Evolutionary conservation across 2,329 filamentous ascomycete species (phyloP).

Genomic region (Fusarium buharicum): DNA sequence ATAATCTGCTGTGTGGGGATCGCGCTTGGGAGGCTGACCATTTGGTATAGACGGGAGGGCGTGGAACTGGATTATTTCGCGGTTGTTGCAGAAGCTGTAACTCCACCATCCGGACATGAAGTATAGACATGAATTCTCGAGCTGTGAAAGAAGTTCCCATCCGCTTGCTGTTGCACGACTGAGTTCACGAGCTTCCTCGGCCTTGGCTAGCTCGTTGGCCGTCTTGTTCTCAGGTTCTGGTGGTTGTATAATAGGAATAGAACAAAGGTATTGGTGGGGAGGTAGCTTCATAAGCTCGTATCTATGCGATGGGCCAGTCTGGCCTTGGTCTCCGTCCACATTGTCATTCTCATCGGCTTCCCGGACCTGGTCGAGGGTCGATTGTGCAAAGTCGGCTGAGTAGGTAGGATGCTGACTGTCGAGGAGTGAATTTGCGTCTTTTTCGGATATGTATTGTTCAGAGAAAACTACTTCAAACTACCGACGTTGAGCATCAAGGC

Average conservation of each 20-base stretch:
- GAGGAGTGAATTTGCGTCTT: conserved; percentile 73
- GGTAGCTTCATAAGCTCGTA: conserved; percentile 82
- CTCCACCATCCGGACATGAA: conserved; percentile 91
- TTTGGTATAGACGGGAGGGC: conserved; percentile 75
- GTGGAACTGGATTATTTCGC: conserved; percentile 90
- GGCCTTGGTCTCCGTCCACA: conserved; percentile 35
- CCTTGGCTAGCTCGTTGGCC: conserved; percentile 72
- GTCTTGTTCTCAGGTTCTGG: conserved; percentile 69
- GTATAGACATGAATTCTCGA: conserved; percentile 87
- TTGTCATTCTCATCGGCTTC: conserved; percentile 47
- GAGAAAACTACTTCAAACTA: conserved; percentile 86
- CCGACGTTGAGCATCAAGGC: conserved; percentile 21
- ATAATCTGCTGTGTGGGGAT: conserved; percentile 79
- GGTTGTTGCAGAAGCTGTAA: conserved; percentile 92
- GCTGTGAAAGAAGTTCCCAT: conserved; percentile 80
- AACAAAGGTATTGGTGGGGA: conserved; percentile 81
- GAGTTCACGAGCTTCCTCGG: conserved; percentile 83
- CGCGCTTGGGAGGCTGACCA: conserved; percentile 79
- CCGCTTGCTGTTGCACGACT: conserved; percentile 79
- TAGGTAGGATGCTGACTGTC: conserved; percentile 54
- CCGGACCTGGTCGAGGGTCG: conserved; percentile 51
- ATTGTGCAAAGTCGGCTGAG: conserved; percentile 54
- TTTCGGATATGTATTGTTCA: conserved; percentile 75
- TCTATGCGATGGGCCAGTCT: conserved; percentile 47
- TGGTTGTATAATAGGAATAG: conserved; percentile 76